Percentiles rank a stretch among this genome's conserved stretches.
These are phyloP conservation scores for Cladochytrium replicatum DNA, from an alignment of 192 early-diverging fungal species.

Conservation along the genomic window DNA sequence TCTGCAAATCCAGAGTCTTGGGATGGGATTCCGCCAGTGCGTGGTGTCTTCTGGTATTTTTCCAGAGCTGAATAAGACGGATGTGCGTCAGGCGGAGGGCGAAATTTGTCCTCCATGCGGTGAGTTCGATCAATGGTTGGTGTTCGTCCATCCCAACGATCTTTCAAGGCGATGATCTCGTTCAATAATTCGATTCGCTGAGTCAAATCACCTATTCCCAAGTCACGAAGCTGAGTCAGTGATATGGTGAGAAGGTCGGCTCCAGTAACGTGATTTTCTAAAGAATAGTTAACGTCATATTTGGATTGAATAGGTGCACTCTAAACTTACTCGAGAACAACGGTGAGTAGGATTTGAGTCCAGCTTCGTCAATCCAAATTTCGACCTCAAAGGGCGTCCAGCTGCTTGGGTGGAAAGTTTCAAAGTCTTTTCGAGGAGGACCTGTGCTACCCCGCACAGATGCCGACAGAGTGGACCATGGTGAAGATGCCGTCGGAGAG, in stretches of 20 bases:
- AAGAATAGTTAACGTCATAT: neutral
- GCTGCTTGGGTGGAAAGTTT: conserved; percentile 23
- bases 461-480: no score
- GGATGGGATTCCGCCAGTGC: neutral
- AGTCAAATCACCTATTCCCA: conserved; percentile 53
- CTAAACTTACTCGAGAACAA: conserved; percentile 48
- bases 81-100: neutral
- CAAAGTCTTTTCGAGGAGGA: neutral
- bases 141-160: conserved; percentile 10
- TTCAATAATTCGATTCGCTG: conserved; percentile 60
- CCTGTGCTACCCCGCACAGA: neutral
- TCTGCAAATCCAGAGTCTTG: conserved; percentile 22
- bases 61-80: no score
- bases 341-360: conserved; percentile 30
- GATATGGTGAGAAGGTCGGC: conserved; percentile 51
- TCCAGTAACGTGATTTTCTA: conserved; percentile 62
- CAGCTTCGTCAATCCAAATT: conserved; percentile 42
- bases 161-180: conserved; percentile 45
- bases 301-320: neutral
- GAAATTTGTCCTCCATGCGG: neutral
- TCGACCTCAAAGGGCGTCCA: conserved; percentile 54
- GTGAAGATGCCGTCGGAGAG: no score
- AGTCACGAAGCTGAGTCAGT: conserved; percentile 52
- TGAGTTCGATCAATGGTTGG: neutral
- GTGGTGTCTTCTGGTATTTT: neutral